These are phyloP conservation scores for Tagetes patula DNA, from an alignment of 129 eudicot genomes.

Conservation along the genomic window DNA sequence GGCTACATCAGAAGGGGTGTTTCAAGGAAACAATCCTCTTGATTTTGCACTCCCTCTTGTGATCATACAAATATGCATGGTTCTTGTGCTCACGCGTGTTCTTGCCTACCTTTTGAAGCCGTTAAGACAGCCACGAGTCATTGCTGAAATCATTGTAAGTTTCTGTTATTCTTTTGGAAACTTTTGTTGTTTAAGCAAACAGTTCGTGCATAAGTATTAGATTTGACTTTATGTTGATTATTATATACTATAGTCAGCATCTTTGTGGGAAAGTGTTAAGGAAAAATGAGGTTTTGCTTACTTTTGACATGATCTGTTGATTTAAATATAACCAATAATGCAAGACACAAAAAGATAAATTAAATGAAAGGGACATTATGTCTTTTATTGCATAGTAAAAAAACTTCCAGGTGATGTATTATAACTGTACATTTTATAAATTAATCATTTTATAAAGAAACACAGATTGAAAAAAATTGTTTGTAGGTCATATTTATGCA, in stretches of 20 bases:
- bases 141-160: conserved; percentile 84
- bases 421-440: conserved; percentile 15
- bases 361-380: conserved; percentile 10
- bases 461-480: not conserved
- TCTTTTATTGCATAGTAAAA: conserved; percentile 24
- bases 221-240: conserved; percentile 16
- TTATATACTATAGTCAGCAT: conserved; percentile 13
- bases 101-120: conserved; percentile 75
- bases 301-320: conserved; percentile 33
- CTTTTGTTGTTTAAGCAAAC: conserved; percentile 25
- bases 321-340: conserved; percentile 30
- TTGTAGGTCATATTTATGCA: not conserved
- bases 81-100: conserved; percentile 62
- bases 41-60: conserved; percentile 73
- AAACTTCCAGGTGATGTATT: conserved; percentile 30
- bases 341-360: not conserved
- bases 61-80: conserved; percentile 67
- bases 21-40: conserved; percentile 75
- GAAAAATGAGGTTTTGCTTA: not conserved
- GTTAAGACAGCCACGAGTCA: conserved; percentile 82
- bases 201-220: conserved; percentile 16
- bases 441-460: too few species aligned
- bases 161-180: not conserved
- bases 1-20: conserved; percentile 81
- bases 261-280: conserved; percentile 3